phyloP scores from a whole-genome alignment of 2,329 filamentous ascomycete genomes.

The Pseudogymnoascus sp. region DNA sequence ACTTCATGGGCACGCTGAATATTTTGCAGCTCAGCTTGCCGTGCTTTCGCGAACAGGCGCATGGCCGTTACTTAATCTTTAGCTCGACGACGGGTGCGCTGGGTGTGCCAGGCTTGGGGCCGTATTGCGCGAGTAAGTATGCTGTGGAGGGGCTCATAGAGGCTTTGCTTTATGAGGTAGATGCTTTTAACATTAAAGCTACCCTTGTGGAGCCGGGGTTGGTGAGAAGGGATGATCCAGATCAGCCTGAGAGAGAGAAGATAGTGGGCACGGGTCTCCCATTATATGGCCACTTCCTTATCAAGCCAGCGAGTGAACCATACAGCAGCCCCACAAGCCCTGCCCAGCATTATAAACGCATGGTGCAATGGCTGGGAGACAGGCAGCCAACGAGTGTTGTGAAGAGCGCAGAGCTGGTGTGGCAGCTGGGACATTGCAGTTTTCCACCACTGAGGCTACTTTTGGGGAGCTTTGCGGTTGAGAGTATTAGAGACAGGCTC shows the following conservation, averaged over 20 bases:
- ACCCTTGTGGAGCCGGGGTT: constrained; percentile 89
- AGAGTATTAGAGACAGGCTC: constrained; percentile 85
- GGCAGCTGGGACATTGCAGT: constrained; percentile 91
- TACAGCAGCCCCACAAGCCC: constrained; percentile 74
- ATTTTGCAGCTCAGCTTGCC: constrained; percentile 85
- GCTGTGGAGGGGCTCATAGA: constrained; percentile 93
- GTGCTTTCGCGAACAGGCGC: constrained; percentile 69
- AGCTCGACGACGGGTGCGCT: constrained; percentile 85
- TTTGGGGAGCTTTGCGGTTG: constrained; percentile 89
- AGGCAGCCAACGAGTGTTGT: constrained; percentile 87
- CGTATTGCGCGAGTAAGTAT: constrained; percentile 96
- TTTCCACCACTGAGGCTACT: constrained; percentile 81
- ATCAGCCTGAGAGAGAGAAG: constrained; percentile 33
- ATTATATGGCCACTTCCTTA: constrained; percentile 84
- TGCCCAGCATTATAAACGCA: constrained; percentile 77
- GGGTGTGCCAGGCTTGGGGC: constrained; percentile 87
- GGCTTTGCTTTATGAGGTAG: constrained; percentile 92
- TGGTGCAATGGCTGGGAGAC: constrained; percentile 91
- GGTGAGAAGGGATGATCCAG: constrained; percentile 75
- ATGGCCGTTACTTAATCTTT: constrained; percentile 86
- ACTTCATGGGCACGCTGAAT: constrained; percentile 91
- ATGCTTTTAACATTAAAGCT: constrained; percentile 84
- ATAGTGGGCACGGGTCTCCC: constrained; percentile 40
- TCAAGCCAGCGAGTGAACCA: constrained; percentile 75
- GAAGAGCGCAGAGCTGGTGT: constrained; percentile 86